phyloP scores from a whole-genome alignment of 441 rosid genomes.

The Euphorbia corollata region DNA sequence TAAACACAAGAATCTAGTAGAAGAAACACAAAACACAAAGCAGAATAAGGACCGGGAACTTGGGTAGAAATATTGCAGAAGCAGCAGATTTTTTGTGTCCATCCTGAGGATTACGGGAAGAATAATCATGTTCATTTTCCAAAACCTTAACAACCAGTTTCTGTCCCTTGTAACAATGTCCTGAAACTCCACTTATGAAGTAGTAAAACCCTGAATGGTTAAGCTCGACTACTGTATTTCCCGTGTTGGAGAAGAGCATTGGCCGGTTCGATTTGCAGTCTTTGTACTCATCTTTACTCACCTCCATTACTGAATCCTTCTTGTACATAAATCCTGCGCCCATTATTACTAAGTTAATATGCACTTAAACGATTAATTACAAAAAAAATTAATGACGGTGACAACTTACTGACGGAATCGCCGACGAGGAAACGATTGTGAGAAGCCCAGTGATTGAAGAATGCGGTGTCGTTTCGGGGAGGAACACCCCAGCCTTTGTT shows the following conservation, averaged over 20 bases:
- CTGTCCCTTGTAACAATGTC: conserved; percentile 72
- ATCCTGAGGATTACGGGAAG: conserved; percentile 14
- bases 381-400: background rate
- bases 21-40: conserved; percentile 19
- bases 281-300: conserved; percentile 58
- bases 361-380: no score
- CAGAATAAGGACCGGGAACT: conserved; percentile 16
- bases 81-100: conserved; percentile 19
- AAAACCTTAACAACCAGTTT: conserved; percentile 71
- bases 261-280: conserved; percentile 68
- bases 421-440: conserved; percentile 62
- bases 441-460: conserved; percentile 78
- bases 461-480: conserved; percentile 35
- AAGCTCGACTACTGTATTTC: conserved; percentile 46
- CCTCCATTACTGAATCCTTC: conserved; percentile 74
- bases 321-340: conserved; percentile 56
- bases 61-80: conserved; percentile 10
- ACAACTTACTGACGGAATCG: conserved; percentile 54
- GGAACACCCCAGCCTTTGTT: conserved; percentile 42
- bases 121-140: conserved; percentile 22
- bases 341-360: background rate
- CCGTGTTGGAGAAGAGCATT: conserved; percentile 64
- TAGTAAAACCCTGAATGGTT: conserved; percentile 57
- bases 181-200: conserved; percentile 71
- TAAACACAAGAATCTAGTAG: conserved; percentile 10